Percentiles rank a stretch among this genome's conserved stretches.
Evolutionary conservation across 208 protist species (phyloP).

Genomic region (Porcisia hertigi): DNA sequence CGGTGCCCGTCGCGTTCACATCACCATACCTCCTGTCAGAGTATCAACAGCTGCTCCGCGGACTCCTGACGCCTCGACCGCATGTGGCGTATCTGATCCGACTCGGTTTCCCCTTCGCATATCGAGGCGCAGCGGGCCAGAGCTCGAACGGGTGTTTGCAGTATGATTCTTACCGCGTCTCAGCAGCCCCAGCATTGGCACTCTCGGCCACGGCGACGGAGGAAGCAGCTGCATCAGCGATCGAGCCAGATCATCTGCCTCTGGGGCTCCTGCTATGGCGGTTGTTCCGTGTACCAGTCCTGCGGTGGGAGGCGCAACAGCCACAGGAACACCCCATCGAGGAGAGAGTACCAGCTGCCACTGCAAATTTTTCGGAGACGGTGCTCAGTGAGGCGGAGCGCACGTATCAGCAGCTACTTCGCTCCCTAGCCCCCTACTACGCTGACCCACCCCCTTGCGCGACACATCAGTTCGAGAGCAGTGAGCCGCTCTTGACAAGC

Average conservation of each 20-base stretch:
- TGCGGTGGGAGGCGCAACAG: constrained; percentile 26
- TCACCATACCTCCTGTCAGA: constrained; percentile 36
- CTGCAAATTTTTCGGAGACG: neutral
- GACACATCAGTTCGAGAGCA: constrained; percentile 23
- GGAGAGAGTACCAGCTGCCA: neutral
- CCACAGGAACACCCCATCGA: neutral
- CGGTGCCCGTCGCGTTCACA: constrained; percentile 11
- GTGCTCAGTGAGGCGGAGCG: constrained; percentile 8
- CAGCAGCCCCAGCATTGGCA: constrained; percentile 23
- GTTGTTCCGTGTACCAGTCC: constrained; percentile 33
- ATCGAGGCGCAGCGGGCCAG: constrained; percentile 18
- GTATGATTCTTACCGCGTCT: constrained; percentile 34
- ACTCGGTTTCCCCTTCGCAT: constrained; percentile 35
- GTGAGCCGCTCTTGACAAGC: constrained; percentile 24
- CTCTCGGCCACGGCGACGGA: neutral
- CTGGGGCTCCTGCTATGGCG: constrained; percentile 53
- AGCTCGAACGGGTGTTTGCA: constrained; percentile 14
- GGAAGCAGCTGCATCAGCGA: neutral
- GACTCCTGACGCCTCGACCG: constrained; percentile 20
- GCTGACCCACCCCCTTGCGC: constrained; percentile 25
- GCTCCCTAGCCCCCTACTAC: constrained; percentile 32
- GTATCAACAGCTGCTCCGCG: constrained; percentile 44
- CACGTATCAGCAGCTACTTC: constrained; percentile 25
- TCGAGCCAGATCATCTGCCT: constrained; percentile 25
- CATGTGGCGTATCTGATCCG: constrained; percentile 36